Evolutionary conservation across 78 protist genomes (phyloP), one percentile per base, ranked within the genome.

Genomic region (Dictyostelium firmibasis): DNA sequence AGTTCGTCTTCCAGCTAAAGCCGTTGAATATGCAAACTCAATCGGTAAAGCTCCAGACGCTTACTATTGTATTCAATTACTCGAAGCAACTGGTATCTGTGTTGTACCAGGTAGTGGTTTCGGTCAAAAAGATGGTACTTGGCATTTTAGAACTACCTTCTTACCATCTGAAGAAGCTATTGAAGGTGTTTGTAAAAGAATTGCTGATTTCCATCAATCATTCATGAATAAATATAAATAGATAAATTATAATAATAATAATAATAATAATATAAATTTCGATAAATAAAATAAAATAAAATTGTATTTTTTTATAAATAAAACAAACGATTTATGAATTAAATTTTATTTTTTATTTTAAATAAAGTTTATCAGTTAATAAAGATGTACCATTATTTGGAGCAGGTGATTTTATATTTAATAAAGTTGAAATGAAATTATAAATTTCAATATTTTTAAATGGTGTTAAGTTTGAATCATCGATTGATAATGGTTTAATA

Each of bases 41-140:
- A 77, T 33, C 8, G 97, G 97, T 50, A 74, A 85, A 85, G 62
- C 92, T 0, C 99, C 99, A 47, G 99, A 99, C 91, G 23, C 97
- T 29, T 95, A 85, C 96, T 99, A 99, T 94, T 95, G 97, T 75
- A 44, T 99, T 78, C 81, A 44, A 47, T 82, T 99, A 36, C 92
- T 99, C 11, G 99, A 99, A 47, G 76, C 31, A 3, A 96, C 99
- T 4, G 99, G 99, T 60, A 86, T 92, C 27, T 96, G 98, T 36
- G 98, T 98, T 20, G 99, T 99, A 14, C 99, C 99, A 36, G 99
- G 99, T 31, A 69, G 96, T 8, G 99, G 99, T 10, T 99, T 99
- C 89, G 98, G 96, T 25, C 99, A 99, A 91, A 38, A 14, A 35
- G 97, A 87, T 8, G 99, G 99, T 13, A 99, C 99, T 47, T 98